These are phyloP conservation scores for Boletus tomentosulus DNA, from an alignment of 768 basidiomycete genomes.

Conservation along the genomic window DNA sequence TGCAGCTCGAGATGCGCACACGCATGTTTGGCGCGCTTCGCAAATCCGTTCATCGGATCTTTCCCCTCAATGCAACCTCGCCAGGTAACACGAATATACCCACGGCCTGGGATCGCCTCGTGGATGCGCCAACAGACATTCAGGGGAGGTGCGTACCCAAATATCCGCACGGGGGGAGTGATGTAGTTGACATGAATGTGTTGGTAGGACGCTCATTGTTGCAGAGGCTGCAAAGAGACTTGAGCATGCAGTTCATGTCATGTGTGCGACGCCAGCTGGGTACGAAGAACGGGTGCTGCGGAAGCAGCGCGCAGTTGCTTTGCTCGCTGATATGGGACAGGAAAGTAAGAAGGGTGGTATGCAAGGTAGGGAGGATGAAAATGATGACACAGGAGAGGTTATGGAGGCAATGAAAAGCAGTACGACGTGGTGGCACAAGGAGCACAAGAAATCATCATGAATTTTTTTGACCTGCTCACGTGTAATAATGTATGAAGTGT, in stretches of 20 bases:
- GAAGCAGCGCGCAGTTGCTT: slow-evolving; percentile 35
- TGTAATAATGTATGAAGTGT: too few species aligned
- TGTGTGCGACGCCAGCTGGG: slow-evolving; percentile 49
- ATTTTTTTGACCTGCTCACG: too few species aligned
- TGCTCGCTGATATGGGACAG: slow-evolving; percentile 15
- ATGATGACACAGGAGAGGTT: slow-evolving; percentile 11
- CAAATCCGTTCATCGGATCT: slow-evolving; percentile 31
- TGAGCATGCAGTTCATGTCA: slow-evolving; percentile 45
- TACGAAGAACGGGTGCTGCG: slow-evolving; percentile 39
- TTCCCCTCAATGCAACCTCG: slow-evolving; percentile 7
- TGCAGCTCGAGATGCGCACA: slow-evolving; percentile 35
- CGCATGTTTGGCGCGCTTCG: slow-evolving; percentile 38
- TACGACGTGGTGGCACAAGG: slow-evolving; percentile 4
- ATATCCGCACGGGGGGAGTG: neutral
- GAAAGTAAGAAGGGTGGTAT: neutral
- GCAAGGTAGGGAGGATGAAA: neutral
- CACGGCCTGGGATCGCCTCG: slow-evolving; percentile 25
- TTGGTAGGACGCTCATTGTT: slow-evolving; percentile 39
- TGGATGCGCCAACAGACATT: slow-evolving; percentile 8
- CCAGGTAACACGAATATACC: slow-evolving; percentile 4
- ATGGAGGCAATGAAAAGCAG: slow-evolving; percentile 6
- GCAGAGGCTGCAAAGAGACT: slow-evolving; percentile 40
- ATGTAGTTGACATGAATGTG: neutral
- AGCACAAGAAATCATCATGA: neutral
- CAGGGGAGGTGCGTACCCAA: slow-evolving; percentile 23